Base-by-base conservation (phyloP, 2,329 filamentous ascomycete genomes). In the Triangularia verruculosa region DNA sequence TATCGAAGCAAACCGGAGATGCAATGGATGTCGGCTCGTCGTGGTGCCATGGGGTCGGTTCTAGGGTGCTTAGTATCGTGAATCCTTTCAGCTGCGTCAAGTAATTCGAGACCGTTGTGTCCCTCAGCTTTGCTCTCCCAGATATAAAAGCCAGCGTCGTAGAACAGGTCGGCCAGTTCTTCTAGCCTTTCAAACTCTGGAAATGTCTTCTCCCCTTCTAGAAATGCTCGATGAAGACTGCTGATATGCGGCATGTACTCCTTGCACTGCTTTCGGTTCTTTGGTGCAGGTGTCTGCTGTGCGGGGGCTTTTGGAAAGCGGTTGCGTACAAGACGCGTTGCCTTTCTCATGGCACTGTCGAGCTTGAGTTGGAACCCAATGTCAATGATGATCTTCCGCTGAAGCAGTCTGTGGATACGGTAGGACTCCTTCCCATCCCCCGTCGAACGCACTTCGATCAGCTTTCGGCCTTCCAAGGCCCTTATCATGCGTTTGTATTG, bases 401-500 rank as follows among this genome's bases (percentile, higher is more conserved):
- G 66, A 15, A 71, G 66, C 2, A 67, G 30, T 17, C 69, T 55
- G 51, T 71, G 69, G 24, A 71, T 67, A 25, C 51, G 62, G 54
- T 67, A 70, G 6, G 62, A 51, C 15, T 58, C 57, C 22, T 61
- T 43, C 3, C 61, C 66, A 15, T 62, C 43, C 7, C 60, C 62
- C 5, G 15, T 55, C 4, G 52, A 15, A 24, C 57, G 64, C 51
- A 69, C 57, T 17, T 43, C 55, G 22, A 71, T 70, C 25, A 71
- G 61, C 30, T 61, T 64, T 15, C 64, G 62, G 24, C 64, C 53
- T 7, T 51, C 57, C 3, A 71, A 61, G 24, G 65, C 57, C 6
- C 25, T 34, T 25, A 68, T 69, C 69, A 71, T 70, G n/a, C 68
- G 59, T 30, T 61, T 64, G 59, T 67, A 69, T 67, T 43, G 63